Base-by-base conservation (phyloP, 176 grass and related monocot genomes). In the Chrysopogon serrulatus region DNA sequence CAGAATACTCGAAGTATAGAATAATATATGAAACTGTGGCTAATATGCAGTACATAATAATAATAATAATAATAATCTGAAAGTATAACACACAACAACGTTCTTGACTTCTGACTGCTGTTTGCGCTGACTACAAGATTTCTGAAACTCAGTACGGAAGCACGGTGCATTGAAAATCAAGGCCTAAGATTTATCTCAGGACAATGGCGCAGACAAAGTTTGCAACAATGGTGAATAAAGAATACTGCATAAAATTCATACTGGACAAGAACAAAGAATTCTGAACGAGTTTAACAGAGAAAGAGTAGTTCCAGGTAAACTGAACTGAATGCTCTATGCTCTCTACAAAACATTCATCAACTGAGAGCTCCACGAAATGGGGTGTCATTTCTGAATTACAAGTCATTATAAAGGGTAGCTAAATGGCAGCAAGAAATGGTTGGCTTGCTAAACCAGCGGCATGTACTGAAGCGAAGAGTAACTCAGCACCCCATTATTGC, bases 401-500 rank as follows among this genome's bases (percentile, higher is more conserved):
- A 49, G 84, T 90, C 88, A 68, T 83, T 87, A 79, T 83, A 83
- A 60, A 28, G n/a, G n/a, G 75, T 48, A 76, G 84, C 84, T 90
- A 90, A 84, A 83, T 23, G 33, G 74, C 74, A 73, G 44, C 68
- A 84, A 70, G 75, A 61, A 79, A 79, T 80, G 15, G 68, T 65
- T 63, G 57, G n/a, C 35, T 86, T 79, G 59, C 84, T 83, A 90
- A 83, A 74, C 48, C 51, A 68, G 31, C 16, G 18, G 73, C 79
- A 83, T 81, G 47, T 71, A 84, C 84, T 16, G 8, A 83, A 83
- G 47, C 18, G 17, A 65, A 31, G 76, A n/a, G 70, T 68, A 42
- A 76, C 70, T 98, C 68, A 98, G 88, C 95, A 98, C 66, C 95
- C 92, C 95, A 95, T 98, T 90, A 98, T 88, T 81, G 95, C 92